Percentiles rank a stretch among this genome's conserved stretches.
Evolutionary conservation across 257 asterid genomes (phyloP).

Genomic region (Ajuga chamaepitys): DNA sequence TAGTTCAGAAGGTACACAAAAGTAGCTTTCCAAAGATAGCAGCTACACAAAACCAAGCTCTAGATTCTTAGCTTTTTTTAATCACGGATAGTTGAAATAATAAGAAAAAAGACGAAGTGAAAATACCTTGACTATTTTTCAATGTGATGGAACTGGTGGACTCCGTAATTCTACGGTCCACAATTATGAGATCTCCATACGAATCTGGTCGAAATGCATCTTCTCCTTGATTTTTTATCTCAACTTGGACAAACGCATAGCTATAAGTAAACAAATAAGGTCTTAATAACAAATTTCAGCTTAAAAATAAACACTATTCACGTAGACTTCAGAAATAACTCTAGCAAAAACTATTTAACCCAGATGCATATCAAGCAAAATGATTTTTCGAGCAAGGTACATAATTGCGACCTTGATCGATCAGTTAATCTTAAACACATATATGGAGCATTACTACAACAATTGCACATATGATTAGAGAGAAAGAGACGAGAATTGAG

Average conservation of each 20-base stretch:
- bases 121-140: slow-evolving; percentile 70
- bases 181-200: slow-evolving; percentile 61
- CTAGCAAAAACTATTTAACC: not conserved
- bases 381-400: not conserved
- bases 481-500: not conserved
- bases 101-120: slow-evolving; percentile 5
- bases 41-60: slow-evolving; percentile 7
- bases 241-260: slow-evolving; percentile 78
- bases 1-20: not conserved
- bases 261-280: slow-evolving; percentile 31
- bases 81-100: not conserved
- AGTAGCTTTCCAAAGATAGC: not conserved
- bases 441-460: not conserved
- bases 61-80: not conserved
- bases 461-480: not conserved
- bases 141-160: slow-evolving; percentile 48
- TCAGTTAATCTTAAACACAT: not conserved
- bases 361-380: not conserved
- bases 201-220: slow-evolving; percentile 83
- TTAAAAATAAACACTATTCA: not conserved
- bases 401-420: not conserved
- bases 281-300: not conserved
- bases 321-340: not conserved
- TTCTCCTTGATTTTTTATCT: slow-evolving; percentile 81
- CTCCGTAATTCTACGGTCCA: slow-evolving; percentile 77